Conservation (phyloP, 1,284 basidiomycete species). For the Malassezia vespertilionis region DNA sequence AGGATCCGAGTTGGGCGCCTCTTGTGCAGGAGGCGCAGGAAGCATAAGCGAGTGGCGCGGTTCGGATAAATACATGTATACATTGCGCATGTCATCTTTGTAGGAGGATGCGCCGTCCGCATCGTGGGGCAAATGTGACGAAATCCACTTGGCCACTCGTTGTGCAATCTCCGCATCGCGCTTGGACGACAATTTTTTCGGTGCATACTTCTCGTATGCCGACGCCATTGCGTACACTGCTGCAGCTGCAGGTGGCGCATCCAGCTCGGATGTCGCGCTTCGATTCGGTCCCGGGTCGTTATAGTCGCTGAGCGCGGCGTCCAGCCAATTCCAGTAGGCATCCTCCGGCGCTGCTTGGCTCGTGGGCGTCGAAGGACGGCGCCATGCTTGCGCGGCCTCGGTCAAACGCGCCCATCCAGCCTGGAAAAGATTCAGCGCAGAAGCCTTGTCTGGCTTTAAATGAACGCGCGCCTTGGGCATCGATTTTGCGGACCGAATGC, state of each 20-base stretch:
- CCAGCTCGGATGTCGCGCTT: neutral
- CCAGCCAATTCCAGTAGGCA: constrained; percentile 12
- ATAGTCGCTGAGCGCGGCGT: constrained; percentile 10
- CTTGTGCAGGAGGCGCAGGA: neutral
- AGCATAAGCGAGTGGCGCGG: neutral
- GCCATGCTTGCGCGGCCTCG: too few species aligned
- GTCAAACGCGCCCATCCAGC: too few species aligned
- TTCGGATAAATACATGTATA: constrained; percentile 3
- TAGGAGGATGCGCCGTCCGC: too few species aligned
- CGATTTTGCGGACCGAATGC: constrained; percentile 17
- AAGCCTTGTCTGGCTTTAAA: too few species aligned
- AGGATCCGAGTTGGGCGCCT: constrained; percentile 1
- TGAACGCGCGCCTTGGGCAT: too few species aligned
- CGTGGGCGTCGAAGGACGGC: too few species aligned
- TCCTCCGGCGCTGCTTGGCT: neutral
- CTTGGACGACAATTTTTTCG: too few species aligned
- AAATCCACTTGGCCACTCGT: constrained; percentile 10
- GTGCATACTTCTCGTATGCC: neutral
- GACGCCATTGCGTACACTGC: constrained; percentile 12
- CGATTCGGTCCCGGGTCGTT: neutral
- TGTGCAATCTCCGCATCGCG: constrained; percentile 2
- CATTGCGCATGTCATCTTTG: neutral
- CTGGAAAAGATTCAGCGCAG: too few species aligned
- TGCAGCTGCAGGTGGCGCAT: neutral
- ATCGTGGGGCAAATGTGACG: constrained; percentile 13